A percentile compares a stretch with the other conserved stretches of the same genome.
Conservation (phyloP, 768 basidiomycete genomes). For the Piloderma croceum region DNA sequence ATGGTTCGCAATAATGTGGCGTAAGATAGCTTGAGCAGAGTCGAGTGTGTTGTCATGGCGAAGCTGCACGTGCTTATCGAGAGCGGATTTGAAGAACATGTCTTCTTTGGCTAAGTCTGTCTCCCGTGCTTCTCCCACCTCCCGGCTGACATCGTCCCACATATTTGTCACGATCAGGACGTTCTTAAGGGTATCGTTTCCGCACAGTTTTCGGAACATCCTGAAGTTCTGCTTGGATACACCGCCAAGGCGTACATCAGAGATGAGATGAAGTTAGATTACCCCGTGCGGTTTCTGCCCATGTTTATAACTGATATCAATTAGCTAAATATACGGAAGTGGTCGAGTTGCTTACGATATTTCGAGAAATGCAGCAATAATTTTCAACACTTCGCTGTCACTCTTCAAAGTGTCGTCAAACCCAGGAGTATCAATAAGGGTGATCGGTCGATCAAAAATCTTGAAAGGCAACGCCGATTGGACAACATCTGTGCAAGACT, state of each 20-base stretch:
- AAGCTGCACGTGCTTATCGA: slow-evolving; percentile 42
- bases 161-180: slow-evolving; percentile 46
- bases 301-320: slow-evolving; percentile 19
- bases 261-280: slow-evolving; percentile 42
- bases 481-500: neutral
- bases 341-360: slow-evolving; percentile 2
- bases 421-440: slow-evolving; percentile 20
- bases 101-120: slow-evolving; percentile 31
- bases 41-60: slow-evolving; percentile 36
- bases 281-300: slow-evolving; percentile 28
- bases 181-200: slow-evolving; percentile 37
- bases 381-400: slow-evolving; percentile 17
- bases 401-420: slow-evolving; percentile 18
- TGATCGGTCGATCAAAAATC: slow-evolving; percentile 5
- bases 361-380: slow-evolving; percentile 9
- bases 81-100: slow-evolving; percentile 49
- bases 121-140: slow-evolving; percentile 33
- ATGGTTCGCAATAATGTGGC: slow-evolving; percentile 26
- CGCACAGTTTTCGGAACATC: slow-evolving; percentile 46
- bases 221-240: slow-evolving; percentile 41
- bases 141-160: slow-evolving; percentile 37
- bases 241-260: slow-evolving; percentile 37
- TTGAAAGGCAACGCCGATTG: neutral
- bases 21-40: slow-evolving; percentile 35
- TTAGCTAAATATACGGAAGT: neutral